Conservation (phyloP, 768 basidiomycete species). For the Amyloporia xantha region DNA sequence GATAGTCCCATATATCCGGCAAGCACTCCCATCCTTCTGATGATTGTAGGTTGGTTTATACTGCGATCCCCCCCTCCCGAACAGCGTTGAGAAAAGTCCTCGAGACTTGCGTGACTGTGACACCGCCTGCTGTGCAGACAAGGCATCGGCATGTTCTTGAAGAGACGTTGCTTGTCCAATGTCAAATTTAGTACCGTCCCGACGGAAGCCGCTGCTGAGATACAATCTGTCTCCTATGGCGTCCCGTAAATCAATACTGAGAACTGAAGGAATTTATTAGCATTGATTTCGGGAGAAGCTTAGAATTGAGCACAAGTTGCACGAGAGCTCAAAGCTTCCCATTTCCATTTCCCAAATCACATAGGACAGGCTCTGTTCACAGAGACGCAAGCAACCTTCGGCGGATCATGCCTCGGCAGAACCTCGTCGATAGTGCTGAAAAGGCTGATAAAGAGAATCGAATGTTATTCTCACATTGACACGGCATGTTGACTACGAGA, state of each 20-base stretch:
- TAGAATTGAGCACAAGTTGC: too few species aligned
- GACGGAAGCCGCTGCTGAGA: constrained; percentile 69
- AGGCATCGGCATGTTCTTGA: constrained; percentile 58
- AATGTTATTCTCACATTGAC: constrained; percentile 64
- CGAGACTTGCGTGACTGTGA: constrained; percentile 70
- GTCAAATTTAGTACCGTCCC: constrained; percentile 84
- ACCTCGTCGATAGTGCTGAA: too few species aligned
- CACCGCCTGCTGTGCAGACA: constrained; percentile 66
- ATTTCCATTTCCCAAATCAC: too few species aligned
- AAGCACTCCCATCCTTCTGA: constrained; percentile 63
- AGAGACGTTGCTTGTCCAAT: constrained; percentile 72
- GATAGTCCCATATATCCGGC: constrained; percentile 80
- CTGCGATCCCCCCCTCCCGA: constrained; percentile 34
- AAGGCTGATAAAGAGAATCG: too few species aligned
- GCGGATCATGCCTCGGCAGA: too few species aligned
- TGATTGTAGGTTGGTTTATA: constrained; percentile 76
- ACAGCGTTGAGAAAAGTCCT: constrained; percentile 58
- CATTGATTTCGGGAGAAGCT: background rate
- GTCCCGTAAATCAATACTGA: constrained; percentile 87
- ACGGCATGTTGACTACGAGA: constrained; percentile 89
- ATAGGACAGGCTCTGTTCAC: background rate
- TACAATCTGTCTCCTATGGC: constrained; percentile 89
- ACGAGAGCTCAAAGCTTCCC: too few species aligned
- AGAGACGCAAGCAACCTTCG: too few species aligned
- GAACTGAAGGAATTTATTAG: constrained; percentile 36